phyloP scores from a whole-genome alignment of 2,329 filamentous ascomycete species.

The Waltergamsia citrina region DNA sequence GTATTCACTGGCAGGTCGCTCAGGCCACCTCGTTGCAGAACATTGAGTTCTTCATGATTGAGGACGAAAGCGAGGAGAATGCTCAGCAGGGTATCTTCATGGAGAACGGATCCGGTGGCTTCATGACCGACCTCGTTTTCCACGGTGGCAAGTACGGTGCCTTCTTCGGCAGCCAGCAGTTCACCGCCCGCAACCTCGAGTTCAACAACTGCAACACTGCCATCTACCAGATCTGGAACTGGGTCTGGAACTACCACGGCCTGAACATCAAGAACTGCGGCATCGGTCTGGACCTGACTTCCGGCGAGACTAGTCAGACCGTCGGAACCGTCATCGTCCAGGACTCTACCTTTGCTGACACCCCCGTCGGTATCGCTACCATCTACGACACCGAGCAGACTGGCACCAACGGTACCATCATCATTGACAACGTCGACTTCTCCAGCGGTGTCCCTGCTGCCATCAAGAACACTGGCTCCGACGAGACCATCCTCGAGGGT shows the following conservation, averaged over 20 bases:
- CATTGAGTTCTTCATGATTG: conserved; percentile 70
- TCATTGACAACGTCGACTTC: conserved; percentile 89
- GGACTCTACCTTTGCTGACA: conserved; percentile 72
- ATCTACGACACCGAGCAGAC: conserved; percentile 56
- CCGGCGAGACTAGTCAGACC: conserved; percentile 49
- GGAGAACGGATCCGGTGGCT: conserved; percentile 77
- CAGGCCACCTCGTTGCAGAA: conserved; percentile 75
- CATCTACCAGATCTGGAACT: conserved; percentile 88
- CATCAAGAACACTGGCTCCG: conserved; percentile 49
- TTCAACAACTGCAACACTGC: conserved; percentile 79
- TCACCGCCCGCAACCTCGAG: conserved; percentile 72
- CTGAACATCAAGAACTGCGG: conserved; percentile 63
- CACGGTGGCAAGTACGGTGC: conserved; percentile 71
- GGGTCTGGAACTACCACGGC: conserved; percentile 75
- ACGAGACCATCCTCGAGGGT: conserved; percentile 54
- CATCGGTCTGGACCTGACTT: conserved; percentile 73
- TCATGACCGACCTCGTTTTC: conserved; percentile 76
- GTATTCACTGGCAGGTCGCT: conserved; percentile 81
- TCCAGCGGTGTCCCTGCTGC: conserved; percentile 54
- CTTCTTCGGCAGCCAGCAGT: conserved; percentile 81
- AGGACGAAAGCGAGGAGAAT: conserved; percentile 54
- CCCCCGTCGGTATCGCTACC: conserved; percentile 60
- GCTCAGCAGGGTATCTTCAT: conserved; percentile 72
- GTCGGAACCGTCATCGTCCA: conserved; percentile 80
- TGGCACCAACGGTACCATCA: conserved; percentile 67